Conservation (phyloP, 495 filamentous ascomycete species). For the Apodospora peruviana region DNA sequence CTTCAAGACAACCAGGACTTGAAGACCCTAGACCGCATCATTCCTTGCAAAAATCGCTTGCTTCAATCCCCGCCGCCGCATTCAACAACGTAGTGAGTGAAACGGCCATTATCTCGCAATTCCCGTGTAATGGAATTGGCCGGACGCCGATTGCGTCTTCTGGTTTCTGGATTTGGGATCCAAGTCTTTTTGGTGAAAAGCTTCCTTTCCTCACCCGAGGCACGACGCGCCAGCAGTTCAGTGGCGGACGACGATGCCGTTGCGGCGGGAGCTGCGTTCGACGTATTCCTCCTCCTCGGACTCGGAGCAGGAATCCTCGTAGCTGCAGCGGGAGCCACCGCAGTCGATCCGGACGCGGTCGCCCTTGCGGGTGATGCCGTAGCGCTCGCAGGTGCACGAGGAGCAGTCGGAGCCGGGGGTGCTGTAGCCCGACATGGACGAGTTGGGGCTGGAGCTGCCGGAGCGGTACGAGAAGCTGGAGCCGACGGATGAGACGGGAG, state of each 20-base stretch:
- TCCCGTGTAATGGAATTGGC: neutral
- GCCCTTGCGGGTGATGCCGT: conserved; percentile 89
- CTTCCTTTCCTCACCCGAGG: conserved; percentile 26
- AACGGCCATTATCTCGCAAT: conserved; percentile 7
- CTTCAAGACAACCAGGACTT: neutral
- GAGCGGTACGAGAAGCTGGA: conserved; percentile 73
- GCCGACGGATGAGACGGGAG: conserved; percentile 65
- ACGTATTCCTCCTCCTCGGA: conserved; percentile 59
- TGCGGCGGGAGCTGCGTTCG: conserved; percentile 53
- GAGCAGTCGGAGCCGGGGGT: conserved; percentile 47
- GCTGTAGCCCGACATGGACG: conserved; percentile 67
- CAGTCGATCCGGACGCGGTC: conserved; percentile 93
- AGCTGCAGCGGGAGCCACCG: conserved; percentile 78
- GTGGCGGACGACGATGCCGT: conserved; percentile 69
- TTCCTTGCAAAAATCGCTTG: neutral
- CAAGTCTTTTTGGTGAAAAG: conserved; percentile 11
- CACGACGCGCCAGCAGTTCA: conserved; percentile 18
- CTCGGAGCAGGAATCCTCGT: conserved; percentile 56
- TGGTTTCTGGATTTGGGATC: conserved; percentile 1
- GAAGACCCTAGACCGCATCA: neutral
- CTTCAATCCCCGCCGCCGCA: neutral
- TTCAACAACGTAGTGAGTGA: conserved; percentile 12
- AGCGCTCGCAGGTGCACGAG: conserved; percentile 84
- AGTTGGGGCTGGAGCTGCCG: conserved; percentile 64
- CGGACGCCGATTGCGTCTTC: conserved; percentile 17